Conservation (phyloP, 176 grass and related monocot species). For the Musa beccarii region DNA sequence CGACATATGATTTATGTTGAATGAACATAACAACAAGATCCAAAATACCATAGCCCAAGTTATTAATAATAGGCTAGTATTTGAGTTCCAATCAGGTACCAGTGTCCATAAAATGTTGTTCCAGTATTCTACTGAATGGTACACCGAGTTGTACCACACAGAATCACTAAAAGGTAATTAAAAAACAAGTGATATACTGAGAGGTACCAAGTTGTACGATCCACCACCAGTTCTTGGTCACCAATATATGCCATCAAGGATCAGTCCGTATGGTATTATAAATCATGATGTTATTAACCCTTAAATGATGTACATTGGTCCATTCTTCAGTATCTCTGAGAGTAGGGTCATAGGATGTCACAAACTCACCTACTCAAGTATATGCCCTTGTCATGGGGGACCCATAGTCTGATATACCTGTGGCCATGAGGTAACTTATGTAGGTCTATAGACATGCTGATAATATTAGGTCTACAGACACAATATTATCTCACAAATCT, state of each 20-base stretch:
- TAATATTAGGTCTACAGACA: no score
- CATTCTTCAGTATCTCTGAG: not conserved
- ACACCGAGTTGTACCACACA: no score
- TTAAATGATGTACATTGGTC: not conserved
- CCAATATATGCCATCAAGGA: no score
- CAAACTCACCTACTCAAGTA: not conserved
- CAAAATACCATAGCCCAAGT: not conserved
- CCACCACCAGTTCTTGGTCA: no score
- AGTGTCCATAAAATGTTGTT: no score
- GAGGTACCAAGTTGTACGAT: no score
- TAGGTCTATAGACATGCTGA: not conserved
- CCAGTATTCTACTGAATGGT: no score
- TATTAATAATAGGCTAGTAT: not conserved
- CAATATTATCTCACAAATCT: no score
- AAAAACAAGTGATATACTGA: no score
- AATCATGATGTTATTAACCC: not conserved
- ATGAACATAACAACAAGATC: not conserved
- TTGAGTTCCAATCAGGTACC: no score
- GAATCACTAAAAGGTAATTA: no score
- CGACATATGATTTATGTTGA: not conserved
- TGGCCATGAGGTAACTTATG: not conserved
- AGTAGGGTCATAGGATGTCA: not conserved
- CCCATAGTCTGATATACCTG: not conserved
- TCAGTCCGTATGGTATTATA: no score
- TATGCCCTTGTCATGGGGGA: not conserved